These are phyloP conservation scores for Penicillium manginii DNA, from an alignment of 495 filamentous ascomycete genomes.

Conservation along the genomic window DNA sequence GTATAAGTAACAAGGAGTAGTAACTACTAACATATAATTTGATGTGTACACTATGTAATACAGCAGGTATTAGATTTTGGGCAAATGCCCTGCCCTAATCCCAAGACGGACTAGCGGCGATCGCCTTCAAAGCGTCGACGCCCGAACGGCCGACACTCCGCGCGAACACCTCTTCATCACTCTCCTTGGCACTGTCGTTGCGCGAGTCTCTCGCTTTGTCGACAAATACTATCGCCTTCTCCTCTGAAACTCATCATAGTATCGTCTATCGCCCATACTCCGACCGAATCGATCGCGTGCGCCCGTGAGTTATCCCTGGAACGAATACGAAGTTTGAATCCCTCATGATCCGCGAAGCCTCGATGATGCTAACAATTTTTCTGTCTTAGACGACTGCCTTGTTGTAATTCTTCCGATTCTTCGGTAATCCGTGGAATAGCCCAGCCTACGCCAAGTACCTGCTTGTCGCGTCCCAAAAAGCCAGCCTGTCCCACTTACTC, in stretches of 20 bases:
- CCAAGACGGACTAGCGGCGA: slow-evolving; percentile 24
- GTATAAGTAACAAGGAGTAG: too few species aligned
- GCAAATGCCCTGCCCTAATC: slow-evolving; percentile 1
- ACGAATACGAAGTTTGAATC: neutral
- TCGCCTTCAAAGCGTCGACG: slow-evolving; percentile 2
- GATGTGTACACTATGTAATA: too few species aligned
- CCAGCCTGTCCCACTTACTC: slow-evolving; percentile 10
- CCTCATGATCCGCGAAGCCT: neutral
- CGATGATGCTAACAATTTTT: slow-evolving; percentile 10
- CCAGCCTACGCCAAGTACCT: neutral
- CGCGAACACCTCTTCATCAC: neutral
- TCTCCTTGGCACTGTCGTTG: neutral
- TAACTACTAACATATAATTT: too few species aligned
- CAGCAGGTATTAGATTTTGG: neutral
- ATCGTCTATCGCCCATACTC: neutral
- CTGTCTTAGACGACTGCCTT: slow-evolving; percentile 1
- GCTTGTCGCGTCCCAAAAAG: slow-evolving; percentile 2
- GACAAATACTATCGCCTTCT: neutral
- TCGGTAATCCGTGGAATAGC: neutral
- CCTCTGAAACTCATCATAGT: neutral
- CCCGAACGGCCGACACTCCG: neutral
- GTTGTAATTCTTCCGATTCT: neutral
- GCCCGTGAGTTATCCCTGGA: slow-evolving; percentile 34
- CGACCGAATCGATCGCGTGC: slow-evolving; percentile 20
- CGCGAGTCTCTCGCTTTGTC: neutral